Base-by-base conservation (phyloP, 2,329 filamentous ascomycete species). In the Fusarium dlaminii region DNA sequence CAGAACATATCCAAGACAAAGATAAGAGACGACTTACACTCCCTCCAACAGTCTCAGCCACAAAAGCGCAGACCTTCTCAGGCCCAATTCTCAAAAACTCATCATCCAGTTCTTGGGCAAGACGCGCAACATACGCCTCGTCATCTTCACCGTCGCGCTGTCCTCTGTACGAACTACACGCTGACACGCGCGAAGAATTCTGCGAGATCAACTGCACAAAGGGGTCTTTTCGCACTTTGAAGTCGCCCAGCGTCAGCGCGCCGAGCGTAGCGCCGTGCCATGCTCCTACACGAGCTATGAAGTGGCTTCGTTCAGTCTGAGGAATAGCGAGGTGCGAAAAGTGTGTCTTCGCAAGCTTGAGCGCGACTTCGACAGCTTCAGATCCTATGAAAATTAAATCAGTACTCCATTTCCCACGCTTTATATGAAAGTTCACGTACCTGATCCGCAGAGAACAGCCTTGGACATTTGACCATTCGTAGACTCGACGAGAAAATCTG, bases 11-110 rank as follows among this genome's bases (percentile, higher is more conserved):
- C 4, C 17, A 6, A 20, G 8, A 49, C 4, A 36, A 37, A 4
- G 11, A 3, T 40, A 13, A 4, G 2, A 1, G 13, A 4, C 8
- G 8, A 63, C 75, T 46, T 54, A 77, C 76, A 49, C 72, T 73
- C 15, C 76, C 76, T 8, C 66, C 69, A n/a, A 87, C 81, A 1
- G 87, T 85, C 76, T 89, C 87, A 0, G 85, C 86, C 3, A 88
- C 76, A 63, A 89, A 88, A 0, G 85, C 87, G 55, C 83, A 82
- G 12, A 88, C 84, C 1, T 76, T 87, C 3, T 85, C 77, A 0
- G 87, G 83, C 0, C 87, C 87, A 0, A 89, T 55, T 0, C 81
- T 75, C 18, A 81, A 78, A 17, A 89, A 85, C 72, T 89, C 86
- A 2, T 80, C 79, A 27, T 89, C 86, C 0, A 89, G 73, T 62